Base-by-base conservation (phyloP, 495 filamentous ascomycete genomes). In the Daldinia decipiens region DNA sequence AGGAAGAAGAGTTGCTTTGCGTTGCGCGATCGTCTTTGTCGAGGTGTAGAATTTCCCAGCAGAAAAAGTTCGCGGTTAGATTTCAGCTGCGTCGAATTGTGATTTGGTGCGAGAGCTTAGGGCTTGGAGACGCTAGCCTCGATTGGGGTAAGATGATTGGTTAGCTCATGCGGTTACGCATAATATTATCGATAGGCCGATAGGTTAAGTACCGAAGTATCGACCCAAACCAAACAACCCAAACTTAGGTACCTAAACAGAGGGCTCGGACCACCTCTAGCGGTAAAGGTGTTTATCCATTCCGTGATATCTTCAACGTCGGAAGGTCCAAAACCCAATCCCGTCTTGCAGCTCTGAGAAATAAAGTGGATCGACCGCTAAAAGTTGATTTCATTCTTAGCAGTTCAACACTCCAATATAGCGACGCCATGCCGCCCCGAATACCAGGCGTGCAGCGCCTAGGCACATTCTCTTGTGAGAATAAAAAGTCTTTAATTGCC, bases 371-470 rank as follows among this genome's bases (percentile, higher is more conserved):
- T 55, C 70, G 29, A 24, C 32, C 55, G 65, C 65, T 72, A 60
- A 75, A 67, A 68, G 56, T 59, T 67, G 36, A 61, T 57, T 57
- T 53, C 32, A 61, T 24, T 50, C 54, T 31, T 26, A 47, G 13
- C 43, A 72, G 61, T 45, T 68, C 67, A 69, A 52, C 27, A 24
- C 32, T 52, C 36, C 51, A 19, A 31, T 19, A 57, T 74, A 64
- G 74, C 53, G 31, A 69, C 80, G 83, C 66, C 56, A 95, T 95
- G 92, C 87, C 93, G 74, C 91, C 90, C 26, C 89, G 92, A 84
- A 84, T 94, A 83, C 83, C 88, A 60, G 72, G 86, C 63, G 82
- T 87, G 65, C 83, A 88, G 74, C 87, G 88, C 76, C 81, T 90
- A 36, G 86, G 87, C 76, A 86, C 85, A 24, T 82, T 90, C 36